These are phyloP conservation scores for Clonostachys rosea DNA, from an alignment of 2,329 filamentous ascomycete genomes.

Conservation along the genomic window DNA sequence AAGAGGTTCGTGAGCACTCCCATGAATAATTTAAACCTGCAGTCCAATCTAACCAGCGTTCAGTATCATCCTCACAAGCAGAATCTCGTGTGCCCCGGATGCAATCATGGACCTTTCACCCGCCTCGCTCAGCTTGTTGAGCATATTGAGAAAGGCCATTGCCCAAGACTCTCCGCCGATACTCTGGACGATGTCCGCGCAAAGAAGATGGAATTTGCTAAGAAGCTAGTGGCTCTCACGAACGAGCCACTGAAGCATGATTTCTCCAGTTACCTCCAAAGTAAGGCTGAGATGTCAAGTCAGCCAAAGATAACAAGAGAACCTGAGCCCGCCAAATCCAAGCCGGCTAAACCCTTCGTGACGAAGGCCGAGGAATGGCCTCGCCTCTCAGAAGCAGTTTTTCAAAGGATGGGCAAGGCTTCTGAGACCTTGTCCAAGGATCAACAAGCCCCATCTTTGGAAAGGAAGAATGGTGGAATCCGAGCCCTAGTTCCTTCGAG, in stretches of 20 bases:
- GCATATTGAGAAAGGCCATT: conserved; percentile 39
- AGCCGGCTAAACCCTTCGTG: no score
- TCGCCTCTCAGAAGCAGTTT: no score
- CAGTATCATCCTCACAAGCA: conserved; percentile 33
- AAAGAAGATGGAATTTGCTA: conserved; percentile 27
- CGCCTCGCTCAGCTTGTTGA: conserved; percentile 29
- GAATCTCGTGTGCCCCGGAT: conserved; percentile 41
- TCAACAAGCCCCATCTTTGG: no score
- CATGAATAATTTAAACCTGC: conserved; percentile 3
- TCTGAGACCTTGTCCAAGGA: no score
- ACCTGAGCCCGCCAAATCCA: no score
- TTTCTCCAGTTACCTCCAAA: conserved; percentile 10
- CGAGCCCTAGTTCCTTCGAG: no score
- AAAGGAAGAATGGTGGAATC: no score
- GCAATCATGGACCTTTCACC: conserved; percentile 25
- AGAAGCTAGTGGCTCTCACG: conserved; percentile 16
- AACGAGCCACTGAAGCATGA: conserved; percentile 17
- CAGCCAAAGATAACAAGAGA: no score
- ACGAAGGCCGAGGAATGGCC: no score
- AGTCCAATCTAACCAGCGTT: not conserved
- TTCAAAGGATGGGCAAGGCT: no score
- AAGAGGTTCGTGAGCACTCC: conserved; percentile 18
- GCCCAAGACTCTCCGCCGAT: conserved; percentile 22
- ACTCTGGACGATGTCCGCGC: conserved; percentile 26
- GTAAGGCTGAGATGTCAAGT: no score